These are phyloP conservation scores for Globisporangium ultimum DNA, from an alignment of 352 stramenopile species.

Conservation along the genomic window DNA sequence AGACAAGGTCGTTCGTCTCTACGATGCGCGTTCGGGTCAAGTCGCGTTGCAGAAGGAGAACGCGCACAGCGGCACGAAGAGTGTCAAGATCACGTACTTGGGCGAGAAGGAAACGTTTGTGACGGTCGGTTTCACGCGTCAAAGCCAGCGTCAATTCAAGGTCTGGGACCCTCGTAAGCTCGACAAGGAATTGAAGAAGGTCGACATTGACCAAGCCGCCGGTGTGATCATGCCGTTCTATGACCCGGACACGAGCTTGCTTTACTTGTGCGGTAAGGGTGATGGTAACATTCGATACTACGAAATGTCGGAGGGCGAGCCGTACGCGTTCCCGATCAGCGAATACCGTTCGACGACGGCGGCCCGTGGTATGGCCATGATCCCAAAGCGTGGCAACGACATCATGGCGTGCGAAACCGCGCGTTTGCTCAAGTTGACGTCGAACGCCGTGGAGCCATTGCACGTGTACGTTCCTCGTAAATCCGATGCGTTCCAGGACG, in stretches of 20 bases:
- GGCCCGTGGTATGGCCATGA: conserved; percentile 96
- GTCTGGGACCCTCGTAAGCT: conserved; percentile 87
- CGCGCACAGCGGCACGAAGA: conserved; percentile 97
- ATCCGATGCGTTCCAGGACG: conserved; percentile 99
- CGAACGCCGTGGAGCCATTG: conserved; percentile 96
- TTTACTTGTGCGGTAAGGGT: conserved; percentile 98
- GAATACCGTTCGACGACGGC: conserved; percentile 96
- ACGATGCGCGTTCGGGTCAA: conserved; percentile 92
- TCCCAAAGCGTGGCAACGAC: conserved; percentile 98
- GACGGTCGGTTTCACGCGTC: conserved; percentile 96
- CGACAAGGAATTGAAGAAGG: conserved; percentile 91
- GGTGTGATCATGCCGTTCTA: conserved; percentile 99
- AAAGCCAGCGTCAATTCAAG: conserved; percentile 93
- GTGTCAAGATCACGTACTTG: conserved; percentile 96
- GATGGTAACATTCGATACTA: conserved; percentile 99
- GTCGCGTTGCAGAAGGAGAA: conserved; percentile 77
- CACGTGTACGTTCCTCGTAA: conserved; percentile 96
- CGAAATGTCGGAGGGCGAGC: conserved; percentile 96
- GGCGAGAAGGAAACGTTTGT: conserved; percentile 95
- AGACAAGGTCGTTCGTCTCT: conserved; percentile 97
- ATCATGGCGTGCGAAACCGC: conserved; percentile 98
- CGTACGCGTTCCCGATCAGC: conserved; percentile 90
- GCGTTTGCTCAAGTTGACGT: conserved; percentile 94
- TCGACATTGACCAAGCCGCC: conserved; percentile 97
- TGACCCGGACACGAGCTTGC: conserved; percentile 96